Conservation (phyloP, 495 filamentous ascomycete genomes). For the Podospora tetraspora region DNA sequence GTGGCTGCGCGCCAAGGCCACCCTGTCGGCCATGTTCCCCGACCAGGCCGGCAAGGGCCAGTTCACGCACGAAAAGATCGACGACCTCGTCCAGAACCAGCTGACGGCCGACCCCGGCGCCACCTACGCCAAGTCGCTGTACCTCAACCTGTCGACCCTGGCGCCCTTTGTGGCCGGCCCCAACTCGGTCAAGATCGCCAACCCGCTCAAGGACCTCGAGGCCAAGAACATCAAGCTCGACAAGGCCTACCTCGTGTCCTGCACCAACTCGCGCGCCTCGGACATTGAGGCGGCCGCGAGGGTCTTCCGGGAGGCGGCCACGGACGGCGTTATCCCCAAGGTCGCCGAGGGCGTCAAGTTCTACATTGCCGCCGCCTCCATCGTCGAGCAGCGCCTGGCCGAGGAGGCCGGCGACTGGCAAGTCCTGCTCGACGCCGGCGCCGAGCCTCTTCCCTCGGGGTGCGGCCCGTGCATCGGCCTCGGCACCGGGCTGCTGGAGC, state of each 20-base stretch:
- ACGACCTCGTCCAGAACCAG: slow-evolving; percentile 62
- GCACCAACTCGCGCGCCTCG: slow-evolving; percentile 81
- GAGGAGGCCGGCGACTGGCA: slow-evolving; percentile 89
- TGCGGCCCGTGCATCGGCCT: slow-evolving; percentile 93
- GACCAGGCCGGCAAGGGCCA: slow-evolving; percentile 33
- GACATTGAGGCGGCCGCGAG: slow-evolving; percentile 78
- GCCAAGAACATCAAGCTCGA: slow-evolving; percentile 66
- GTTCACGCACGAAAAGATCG: slow-evolving; percentile 63
- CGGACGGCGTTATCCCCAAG: slow-evolving; percentile 57
- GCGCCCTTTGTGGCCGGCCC: slow-evolving; percentile 86
- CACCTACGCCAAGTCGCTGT: slow-evolving; percentile 76
- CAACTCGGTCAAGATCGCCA: slow-evolving; percentile 85
- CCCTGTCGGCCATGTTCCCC: slow-evolving; percentile 50
- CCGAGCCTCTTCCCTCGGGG: slow-evolving; percentile 65
- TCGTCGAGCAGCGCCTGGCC: slow-evolving; percentile 70
- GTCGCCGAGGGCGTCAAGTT: slow-evolving; percentile 76
- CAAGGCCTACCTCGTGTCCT: slow-evolving; percentile 86
- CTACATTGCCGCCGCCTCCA: slow-evolving; percentile 86
- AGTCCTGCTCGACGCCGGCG: slow-evolving; percentile 72
- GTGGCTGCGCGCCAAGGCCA: slow-evolving; percentile 80
- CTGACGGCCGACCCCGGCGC: slow-evolving; percentile 71
- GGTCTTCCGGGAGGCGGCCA: slow-evolving; percentile 76
- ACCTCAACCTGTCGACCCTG: slow-evolving; percentile 71
- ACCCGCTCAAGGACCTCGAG: slow-evolving; percentile 70
- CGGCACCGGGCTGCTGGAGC: slow-evolving; percentile 75